Evolutionary conservation across 345 rosid species (phyloP), one percentile per base, ranked within the genome.

Genomic region (Euphorbia peplus): DNA sequence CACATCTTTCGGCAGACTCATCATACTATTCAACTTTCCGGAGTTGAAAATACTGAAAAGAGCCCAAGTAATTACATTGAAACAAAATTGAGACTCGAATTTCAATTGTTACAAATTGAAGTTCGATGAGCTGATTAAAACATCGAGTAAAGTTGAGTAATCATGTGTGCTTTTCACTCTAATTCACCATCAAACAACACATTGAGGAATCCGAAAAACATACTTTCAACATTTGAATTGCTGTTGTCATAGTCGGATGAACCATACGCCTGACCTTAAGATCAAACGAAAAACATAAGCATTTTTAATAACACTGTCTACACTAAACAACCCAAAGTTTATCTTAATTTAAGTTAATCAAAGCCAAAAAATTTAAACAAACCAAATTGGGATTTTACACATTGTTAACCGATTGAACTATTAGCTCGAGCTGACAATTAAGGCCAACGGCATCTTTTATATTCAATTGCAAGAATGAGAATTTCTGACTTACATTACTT

Each of bases 181-280:
- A 39, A 39, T 39, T 39, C 42, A 39, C 8, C 3, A 39, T 39
- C 42, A 39, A 39, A 39, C 42, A 2, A 35, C 53, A 8, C 18
- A 30, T 30, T 10, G 26, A 39, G 37, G 12, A 37, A 60, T 15
- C n/a, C n/a, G n/a, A n/a, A n/a, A n/a, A 32, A 11, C 25, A 39
- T 64, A 75, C 84, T 84, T 80, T 80, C 80, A 46, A 28, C 24
- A 18, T 64, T 56, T 26, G 74, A 21, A 16, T 51, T 73, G 54
- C 22, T 18, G 59, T 73, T 42, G 39, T 29, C 42, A 30, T 78
- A 68, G 71, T 64, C 81, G 2, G 75, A 63, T 0, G 50, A 42
- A 25, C 70, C 78, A 63, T 59, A 64, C 42, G 46, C 75, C 91
- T 87, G 75, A 41, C 47, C 63, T 64, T 24, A 39, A 39, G 32